Percentiles rank a stretch among this genome's conserved stretches.
Conservation (phyloP, 108 stramenopile genomes). For the Seminavis robusta region DNA sequence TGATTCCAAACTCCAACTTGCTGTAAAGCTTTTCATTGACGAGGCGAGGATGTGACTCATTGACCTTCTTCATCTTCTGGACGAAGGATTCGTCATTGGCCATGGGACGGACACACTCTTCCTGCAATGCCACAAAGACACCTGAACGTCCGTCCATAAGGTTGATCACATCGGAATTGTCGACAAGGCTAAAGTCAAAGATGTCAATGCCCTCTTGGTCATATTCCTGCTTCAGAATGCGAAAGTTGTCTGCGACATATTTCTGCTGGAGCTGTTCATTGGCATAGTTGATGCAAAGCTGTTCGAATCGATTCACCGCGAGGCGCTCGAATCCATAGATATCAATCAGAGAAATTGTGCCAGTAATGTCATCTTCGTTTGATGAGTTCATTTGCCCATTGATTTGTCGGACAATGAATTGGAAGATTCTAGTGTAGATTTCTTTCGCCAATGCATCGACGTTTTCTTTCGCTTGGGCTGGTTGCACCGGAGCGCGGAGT, state of each 20-base stretch:
- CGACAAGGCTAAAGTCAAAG: slow-evolving; percentile 78
- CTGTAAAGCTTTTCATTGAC: slow-evolving; percentile 31
- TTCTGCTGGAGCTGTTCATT: slow-evolving; percentile 96
- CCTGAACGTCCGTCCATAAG: slow-evolving; percentile 90
- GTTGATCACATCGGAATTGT: slow-evolving; percentile 86
- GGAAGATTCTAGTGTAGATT: slow-evolving; percentile 76
- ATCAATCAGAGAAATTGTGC: slow-evolving; percentile 86
- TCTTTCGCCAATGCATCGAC: slow-evolving; percentile 85
- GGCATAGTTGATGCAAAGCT: slow-evolving; percentile 94
- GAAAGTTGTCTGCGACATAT: slow-evolving; percentile 76
- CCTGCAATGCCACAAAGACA: slow-evolving; percentile 84
- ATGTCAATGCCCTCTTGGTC: slow-evolving; percentile 85
- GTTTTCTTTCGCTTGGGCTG: slow-evolving; percentile 46
- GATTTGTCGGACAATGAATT: slow-evolving; percentile 47
- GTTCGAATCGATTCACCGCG: slow-evolving; percentile 89
- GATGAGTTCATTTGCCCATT: slow-evolving; percentile 25
- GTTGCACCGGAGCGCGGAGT: slow-evolving; percentile 6
- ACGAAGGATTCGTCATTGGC: slow-evolving; percentile 83
- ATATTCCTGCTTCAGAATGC: slow-evolving; percentile 69
- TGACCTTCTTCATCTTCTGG: slow-evolving; percentile 35
- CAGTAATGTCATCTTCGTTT: slow-evolving; percentile 27
- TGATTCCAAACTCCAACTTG: slow-evolving; percentile 72
- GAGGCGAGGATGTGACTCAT: background rate
- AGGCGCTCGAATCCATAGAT: slow-evolving; percentile 99
- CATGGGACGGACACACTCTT: slow-evolving; percentile 88